phyloP scores from a whole-genome alignment of 2,329 filamentous ascomycete species.

The Arthrobotrys sinensis region DNA sequence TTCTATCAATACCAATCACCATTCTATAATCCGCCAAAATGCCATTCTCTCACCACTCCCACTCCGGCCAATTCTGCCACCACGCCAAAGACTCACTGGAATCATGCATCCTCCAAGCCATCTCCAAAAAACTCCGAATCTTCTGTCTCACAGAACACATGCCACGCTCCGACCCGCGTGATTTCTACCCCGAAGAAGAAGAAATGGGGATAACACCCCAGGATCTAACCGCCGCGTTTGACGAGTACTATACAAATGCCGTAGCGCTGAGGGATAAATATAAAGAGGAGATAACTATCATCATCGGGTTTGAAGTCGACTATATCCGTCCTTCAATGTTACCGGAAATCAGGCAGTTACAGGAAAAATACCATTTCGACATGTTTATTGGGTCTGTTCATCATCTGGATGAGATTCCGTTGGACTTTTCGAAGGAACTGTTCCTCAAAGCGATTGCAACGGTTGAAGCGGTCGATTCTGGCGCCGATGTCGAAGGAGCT shows the following conservation, averaged over 20 bases:
- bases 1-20: background rate
- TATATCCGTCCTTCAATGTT: constrained; percentile 84
- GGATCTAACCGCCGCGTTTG: constrained; percentile 73
- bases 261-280: constrained; percentile 80
- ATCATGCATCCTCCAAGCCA: constrained; percentile 83
- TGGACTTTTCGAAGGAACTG: constrained; percentile 82
- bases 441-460: constrained; percentile 77
- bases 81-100: constrained; percentile 91
- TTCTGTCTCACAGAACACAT: constrained; percentile 97
- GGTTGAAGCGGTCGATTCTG: constrained; percentile 61
- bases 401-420: constrained; percentile 87
- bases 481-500: constrained; percentile 38
- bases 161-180: constrained; percentile 79
- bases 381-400: constrained; percentile 95
- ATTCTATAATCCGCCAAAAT: constrained; percentile 70
- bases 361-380: constrained; percentile 78
- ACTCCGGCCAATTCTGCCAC: constrained; percentile 96
- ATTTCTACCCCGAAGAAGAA: constrained; percentile 95
- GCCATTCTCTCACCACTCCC: constrained; percentile 98
- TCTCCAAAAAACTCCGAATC: constrained; percentile 82
- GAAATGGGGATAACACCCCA: constrained; percentile 64
- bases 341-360: constrained; percentile 74
- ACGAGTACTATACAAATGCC: constrained; percentile 83
- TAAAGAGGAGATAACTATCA: constrained; percentile 78
- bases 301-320: constrained; percentile 93